These are phyloP conservation scores for Basidiobolus meristosporus DNA, from an alignment of 371 early-diverging fungal species.

Conservation along the genomic window DNA sequence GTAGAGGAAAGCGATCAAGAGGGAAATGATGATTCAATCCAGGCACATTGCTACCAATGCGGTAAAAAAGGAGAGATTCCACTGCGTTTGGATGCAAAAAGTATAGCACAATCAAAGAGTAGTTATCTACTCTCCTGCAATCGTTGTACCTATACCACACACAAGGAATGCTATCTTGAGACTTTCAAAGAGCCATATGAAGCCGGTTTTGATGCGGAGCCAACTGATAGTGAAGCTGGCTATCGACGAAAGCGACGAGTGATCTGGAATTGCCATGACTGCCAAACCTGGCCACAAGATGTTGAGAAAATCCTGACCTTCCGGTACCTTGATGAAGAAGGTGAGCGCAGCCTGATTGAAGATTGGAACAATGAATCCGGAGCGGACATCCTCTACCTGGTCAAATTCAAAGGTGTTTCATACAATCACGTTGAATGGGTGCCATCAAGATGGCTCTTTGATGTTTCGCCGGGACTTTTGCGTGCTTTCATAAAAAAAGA, in stretches of 20 bases:
- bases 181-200: no score
- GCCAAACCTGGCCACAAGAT: conserved; percentile 1
- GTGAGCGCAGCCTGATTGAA: background rate
- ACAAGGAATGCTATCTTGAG: no score
- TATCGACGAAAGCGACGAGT: background rate
- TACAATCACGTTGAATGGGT: conserved; percentile 7
- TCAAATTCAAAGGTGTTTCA: conserved; percentile 5
- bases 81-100: no score
- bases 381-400: background rate
- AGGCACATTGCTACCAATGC: no score
- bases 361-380: background rate
- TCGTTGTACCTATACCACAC: no score
- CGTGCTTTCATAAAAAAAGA: conserved; percentile 1
- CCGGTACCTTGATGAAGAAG: background rate
- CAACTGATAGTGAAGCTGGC: no score
- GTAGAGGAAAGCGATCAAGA: no score
- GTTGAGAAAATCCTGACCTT: conserved; percentile 5
- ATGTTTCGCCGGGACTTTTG: background rate
- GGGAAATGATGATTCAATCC: no score
- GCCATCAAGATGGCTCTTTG: conserved; percentile 1
- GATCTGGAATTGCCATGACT: conserved; percentile 3
- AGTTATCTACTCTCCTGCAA: no score
- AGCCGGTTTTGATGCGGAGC: no score
- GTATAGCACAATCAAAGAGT: no score
- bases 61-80: no score